Evolutionary conservation across 2,329 filamentous ascomycete genomes (phyloP), one percentile per base, ranked within the genome.

Genomic region (Pyrenochaeta sp.): DNA sequence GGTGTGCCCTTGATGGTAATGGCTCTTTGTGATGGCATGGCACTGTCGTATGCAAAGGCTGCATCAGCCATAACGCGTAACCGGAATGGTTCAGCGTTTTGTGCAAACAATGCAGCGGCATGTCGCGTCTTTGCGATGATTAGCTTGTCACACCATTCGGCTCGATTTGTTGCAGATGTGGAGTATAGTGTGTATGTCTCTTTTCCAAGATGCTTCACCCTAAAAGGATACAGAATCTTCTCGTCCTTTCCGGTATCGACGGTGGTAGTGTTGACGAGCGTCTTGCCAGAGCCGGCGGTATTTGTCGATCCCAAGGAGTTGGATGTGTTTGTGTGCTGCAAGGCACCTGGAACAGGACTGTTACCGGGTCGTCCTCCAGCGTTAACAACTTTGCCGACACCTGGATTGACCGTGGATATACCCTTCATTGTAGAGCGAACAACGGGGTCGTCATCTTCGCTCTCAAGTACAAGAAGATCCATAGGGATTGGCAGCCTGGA

Each of bases 401-500:
- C 63, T 1, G 83, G 80, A 6, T 83, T 76, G 8, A 85, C 77
- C 18, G 84, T 80, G n/a, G 81, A 77, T 22, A 87, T 78, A 17
- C 85, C 81, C 67, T 90, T 92, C 58, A 88, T 80, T 1, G 83
- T 79, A 2, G 82, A 86, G 68, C 94, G 96, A 42, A 92, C 83
- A 5, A 97, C 88, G 0, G 94, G 86, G 53, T 96, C 90, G 55
- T 99, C 95, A 55, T 93, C 90, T 57, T 89, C 87, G 68, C 89
- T 96, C 72, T 99, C 95, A 1, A 99, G 78, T 35, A 96, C 89
- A 18, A 99, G 78, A 2, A 99, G 79, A 59, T 96, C 92, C 93
- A 99, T 99, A 0, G 94, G 94, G 52, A 99, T 96, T 6, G 89
- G 90, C 77, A 96, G 81, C 70, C 95, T 92, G 1, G 92, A 96